Conservation (phyloP, 495 filamentous ascomycete species). For the Daldinia loculata region DNA sequence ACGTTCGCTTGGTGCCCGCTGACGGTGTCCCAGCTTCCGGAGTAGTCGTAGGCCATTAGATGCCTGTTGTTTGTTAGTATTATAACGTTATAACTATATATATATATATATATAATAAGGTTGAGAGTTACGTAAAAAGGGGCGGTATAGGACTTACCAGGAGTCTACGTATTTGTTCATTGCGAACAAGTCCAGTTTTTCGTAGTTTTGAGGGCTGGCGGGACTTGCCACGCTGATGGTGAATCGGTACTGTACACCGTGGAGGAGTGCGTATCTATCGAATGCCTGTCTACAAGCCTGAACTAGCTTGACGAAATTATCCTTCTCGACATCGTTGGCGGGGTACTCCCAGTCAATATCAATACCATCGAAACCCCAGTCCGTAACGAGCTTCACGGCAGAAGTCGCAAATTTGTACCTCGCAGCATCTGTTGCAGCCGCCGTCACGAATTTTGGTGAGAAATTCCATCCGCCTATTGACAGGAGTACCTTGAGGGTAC, state of each 20-base stretch:
- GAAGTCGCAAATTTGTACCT: slow-evolving; percentile 68
- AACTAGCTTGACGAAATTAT: slow-evolving; percentile 75
- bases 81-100: too few relatives aligned
- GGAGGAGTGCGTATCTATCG: slow-evolving; percentile 65
- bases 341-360: slow-evolving; percentile 75
- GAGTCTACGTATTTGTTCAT: slow-evolving; percentile 85
- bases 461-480: slow-evolving; percentile 94
- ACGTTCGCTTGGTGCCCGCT: slow-evolving; percentile 83
- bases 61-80: slow-evolving; percentile 54
- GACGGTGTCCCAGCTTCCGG: slow-evolving; percentile 72
- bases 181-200: slow-evolving; percentile 67
- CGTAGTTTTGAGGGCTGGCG: slow-evolving; percentile 70
- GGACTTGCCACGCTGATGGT: slow-evolving; percentile 77
- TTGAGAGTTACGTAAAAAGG: too few relatives aligned
- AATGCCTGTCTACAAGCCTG: slow-evolving; percentile 69
- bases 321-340: slow-evolving; percentile 64
- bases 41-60: slow-evolving; percentile 82
- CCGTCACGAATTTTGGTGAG: slow-evolving; percentile 77
- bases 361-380: slow-evolving; percentile 66
- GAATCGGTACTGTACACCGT: slow-evolving; percentile 65
- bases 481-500: slow-evolving; percentile 81
- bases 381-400: slow-evolving; percentile 70
- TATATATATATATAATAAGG: too few relatives aligned
- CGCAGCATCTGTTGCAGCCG: slow-evolving; percentile 65
- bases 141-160: slow-evolving; percentile 66